These are phyloP conservation scores for Talaromyces amestolkiae DNA, from an alignment of 2,329 filamentous ascomycete species.

Conservation along the genomic window DNA sequence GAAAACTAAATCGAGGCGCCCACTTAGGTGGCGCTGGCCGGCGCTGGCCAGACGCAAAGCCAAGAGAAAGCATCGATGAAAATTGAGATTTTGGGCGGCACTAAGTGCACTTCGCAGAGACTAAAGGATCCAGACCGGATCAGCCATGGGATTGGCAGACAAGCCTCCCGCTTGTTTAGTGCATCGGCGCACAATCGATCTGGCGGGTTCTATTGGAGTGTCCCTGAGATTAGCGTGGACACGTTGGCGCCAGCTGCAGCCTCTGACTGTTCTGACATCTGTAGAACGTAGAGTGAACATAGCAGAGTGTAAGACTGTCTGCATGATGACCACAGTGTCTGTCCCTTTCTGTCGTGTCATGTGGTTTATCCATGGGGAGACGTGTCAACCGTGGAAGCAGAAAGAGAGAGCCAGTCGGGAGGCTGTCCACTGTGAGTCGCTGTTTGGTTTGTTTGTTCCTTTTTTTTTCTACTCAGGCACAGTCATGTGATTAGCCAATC, in stretches of 20 bases:
- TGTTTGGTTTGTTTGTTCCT: conserved; percentile 7
- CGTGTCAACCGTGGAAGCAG: neutral
- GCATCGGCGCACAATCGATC: neutral
- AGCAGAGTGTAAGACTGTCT: neutral
- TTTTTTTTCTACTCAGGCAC: neutral
- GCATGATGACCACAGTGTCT: neutral
- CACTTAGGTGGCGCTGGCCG: conserved; percentile 15
- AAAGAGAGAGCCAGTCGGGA: conserved; percentile 1
- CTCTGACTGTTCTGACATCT: no score
- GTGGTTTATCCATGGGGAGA: neutral
- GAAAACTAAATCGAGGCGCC: conserved; percentile 7
- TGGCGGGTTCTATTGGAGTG: conserved; percentile 8
- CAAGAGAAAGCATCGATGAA: conserved; percentile 7
- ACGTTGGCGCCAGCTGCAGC: conserved; percentile 7
- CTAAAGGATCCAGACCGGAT: conserved; percentile 9
- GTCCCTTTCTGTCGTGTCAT: neutral
- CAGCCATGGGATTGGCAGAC: conserved; percentile 13
- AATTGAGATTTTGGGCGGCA: neutral
- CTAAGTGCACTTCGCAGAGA: neutral
- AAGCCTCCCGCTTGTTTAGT: conserved; percentile 10
- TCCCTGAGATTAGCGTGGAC: conserved; percentile 9
- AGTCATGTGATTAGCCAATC: neutral
- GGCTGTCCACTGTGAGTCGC: neutral
- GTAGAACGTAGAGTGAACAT: no score
- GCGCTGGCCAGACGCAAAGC: conserved; percentile 15